Conservation (phyloP, 108 stramenopile genomes). For the Phaeodactylum tricornutum region DNA sequence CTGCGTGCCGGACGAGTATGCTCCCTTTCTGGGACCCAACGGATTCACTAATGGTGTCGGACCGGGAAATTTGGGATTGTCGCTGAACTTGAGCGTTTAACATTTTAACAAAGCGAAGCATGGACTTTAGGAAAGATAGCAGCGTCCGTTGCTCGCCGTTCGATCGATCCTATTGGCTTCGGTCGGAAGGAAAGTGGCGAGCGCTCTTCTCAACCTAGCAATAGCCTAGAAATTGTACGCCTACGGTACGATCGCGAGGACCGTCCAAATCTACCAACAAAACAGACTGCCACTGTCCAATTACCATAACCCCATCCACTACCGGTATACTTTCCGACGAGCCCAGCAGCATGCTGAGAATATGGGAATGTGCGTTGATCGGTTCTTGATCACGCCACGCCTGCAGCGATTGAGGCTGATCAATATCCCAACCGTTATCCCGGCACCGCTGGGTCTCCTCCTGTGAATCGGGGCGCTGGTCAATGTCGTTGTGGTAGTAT, state of each 20-base stretch:
- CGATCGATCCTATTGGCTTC: too few species aligned
- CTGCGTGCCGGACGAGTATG: constrained; percentile 95
- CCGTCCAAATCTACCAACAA: constrained; percentile 81
- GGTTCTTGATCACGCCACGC: constrained; percentile 84
- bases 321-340: constrained; percentile 74
- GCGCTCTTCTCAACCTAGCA: too few species aligned
- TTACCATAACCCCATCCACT: constrained; percentile 65
- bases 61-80: constrained; percentile 93
- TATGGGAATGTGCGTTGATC: constrained; percentile 84
- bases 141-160: too few species aligned
- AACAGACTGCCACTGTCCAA: constrained; percentile 82
- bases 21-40: constrained; percentile 89
- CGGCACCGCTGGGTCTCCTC: constrained; percentile 77
- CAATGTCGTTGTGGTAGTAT: constrained; percentile 81
- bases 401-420: constrained; percentile 40
- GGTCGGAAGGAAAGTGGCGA: too few species aligned
- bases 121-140: too few species aligned
- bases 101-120: too few species aligned
- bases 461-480: constrained; percentile 62
- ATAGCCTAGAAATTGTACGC: constrained; percentile 76
- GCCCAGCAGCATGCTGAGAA: constrained; percentile 71
- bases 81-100: constrained; percentile 89
- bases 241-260: constrained; percentile 65
- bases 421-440: constrained; percentile 83
- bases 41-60: constrained; percentile 97